Conservation (phyloP, 495 filamentous ascomycete species). For the Coniosporium apollinis region DNA sequence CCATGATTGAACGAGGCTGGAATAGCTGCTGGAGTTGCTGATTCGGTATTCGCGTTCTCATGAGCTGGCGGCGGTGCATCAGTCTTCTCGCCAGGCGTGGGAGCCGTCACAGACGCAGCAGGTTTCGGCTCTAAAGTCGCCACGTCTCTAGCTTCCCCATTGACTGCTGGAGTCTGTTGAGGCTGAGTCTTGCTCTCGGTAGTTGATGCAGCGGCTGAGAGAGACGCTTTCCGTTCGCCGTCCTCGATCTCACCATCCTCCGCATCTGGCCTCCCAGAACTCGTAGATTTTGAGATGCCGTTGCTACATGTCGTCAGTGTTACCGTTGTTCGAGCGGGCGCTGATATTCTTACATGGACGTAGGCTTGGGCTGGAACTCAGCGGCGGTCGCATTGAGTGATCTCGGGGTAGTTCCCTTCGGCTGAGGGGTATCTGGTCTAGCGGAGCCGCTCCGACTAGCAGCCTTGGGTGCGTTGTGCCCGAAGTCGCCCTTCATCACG, state of each 20-base stretch:
- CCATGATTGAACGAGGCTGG: background rate
- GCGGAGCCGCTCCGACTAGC: constrained; percentile 11
- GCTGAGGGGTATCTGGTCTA: constrained; percentile 12
- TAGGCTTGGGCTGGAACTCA: constrained; percentile 15
- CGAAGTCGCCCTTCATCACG: constrained; percentile 2
- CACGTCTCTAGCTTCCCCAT: background rate
- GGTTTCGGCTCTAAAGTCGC: background rate
- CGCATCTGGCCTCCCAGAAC: constrained; percentile 7
- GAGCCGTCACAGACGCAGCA: background rate
- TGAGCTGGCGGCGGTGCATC: background rate
- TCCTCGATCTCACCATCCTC: constrained; percentile 26
- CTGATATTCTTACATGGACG: constrained; percentile 6
- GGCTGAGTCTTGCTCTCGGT: constrained; percentile 2
- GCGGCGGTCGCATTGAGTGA: constrained; percentile 16
- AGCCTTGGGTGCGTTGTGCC: background rate
- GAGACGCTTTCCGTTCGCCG: no score
- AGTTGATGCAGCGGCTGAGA: background rate
- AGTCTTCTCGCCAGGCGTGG: background rate
- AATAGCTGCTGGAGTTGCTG: no score
- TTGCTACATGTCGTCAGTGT: constrained; percentile 10
- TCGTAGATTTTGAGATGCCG: constrained; percentile 3
- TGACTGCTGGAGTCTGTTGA: background rate
- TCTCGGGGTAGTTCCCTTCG: constrained; percentile 1
- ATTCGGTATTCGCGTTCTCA: no score
- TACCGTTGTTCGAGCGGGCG: background rate